Evolutionary conservation across 2,329 filamentous ascomycete genomes (phyloP).

Genomic region (Biscogniauxia mediterranea): DNA sequence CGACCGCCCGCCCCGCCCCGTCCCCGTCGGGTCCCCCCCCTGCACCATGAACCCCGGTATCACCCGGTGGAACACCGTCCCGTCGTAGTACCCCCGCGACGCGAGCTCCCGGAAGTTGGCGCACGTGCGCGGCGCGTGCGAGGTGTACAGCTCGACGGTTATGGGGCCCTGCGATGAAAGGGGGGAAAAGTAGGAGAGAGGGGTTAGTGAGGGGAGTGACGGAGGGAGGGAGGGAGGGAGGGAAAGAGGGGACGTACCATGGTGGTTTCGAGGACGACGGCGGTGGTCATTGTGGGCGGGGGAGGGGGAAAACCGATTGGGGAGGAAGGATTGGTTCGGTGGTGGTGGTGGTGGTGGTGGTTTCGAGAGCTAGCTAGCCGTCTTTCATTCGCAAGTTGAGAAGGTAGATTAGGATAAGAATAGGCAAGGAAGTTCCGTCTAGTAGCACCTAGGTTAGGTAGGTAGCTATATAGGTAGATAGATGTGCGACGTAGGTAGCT

Average conservation of each 20-base stretch:
- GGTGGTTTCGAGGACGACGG: conserved; percentile 78
- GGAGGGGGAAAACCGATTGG: too few relatives aligned
- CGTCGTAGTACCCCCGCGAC: conserved; percentile 83
- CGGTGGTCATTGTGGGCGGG: conserved; percentile 69
- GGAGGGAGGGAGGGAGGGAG: conserved; percentile 1
- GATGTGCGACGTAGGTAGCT: too few relatives aligned
- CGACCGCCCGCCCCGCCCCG: conserved; percentile 80
- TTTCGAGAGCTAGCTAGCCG: conserved; percentile 4
- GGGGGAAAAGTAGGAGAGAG: conserved; percentile 4
- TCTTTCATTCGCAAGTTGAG: not conserved
- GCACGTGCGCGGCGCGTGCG: conserved; percentile 86
- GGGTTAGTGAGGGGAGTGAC: too few relatives aligned
- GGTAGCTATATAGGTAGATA: too few relatives aligned
- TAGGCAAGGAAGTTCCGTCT: too few relatives aligned
- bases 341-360: not conserved
- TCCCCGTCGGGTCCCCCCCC: conserved; percentile 90
- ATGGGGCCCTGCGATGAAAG: conserved; percentile 65
- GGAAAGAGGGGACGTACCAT: conserved; percentile 57
- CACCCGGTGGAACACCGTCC: conserved; percentile 85
- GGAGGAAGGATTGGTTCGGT: not conserved
- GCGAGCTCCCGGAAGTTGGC: conserved; percentile 82
- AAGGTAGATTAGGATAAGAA: too few relatives aligned
- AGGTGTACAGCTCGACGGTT: conserved; percentile 82
- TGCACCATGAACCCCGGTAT: conserved; percentile 98
- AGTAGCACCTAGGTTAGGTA: too few relatives aligned